phyloP scores from a whole-genome alignment of 2,329 filamentous ascomycete genomes.

The Penicillium sp. region DNA sequence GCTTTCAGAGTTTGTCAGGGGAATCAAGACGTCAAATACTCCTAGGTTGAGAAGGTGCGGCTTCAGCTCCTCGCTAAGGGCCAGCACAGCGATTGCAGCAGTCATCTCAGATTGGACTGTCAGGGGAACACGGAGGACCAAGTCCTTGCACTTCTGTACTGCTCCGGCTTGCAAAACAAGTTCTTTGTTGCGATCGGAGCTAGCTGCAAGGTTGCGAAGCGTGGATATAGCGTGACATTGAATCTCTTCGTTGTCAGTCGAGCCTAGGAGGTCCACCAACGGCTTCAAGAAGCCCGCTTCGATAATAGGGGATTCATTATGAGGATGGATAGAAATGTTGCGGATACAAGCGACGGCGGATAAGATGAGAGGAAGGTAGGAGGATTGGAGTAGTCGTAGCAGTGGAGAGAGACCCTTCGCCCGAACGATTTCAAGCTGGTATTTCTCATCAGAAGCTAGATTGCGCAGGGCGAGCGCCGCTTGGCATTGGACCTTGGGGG shows the following conservation, averaged over 20 bases:
- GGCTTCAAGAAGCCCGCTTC: slow-evolving; percentile 95
- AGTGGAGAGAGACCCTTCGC: slow-evolving; percentile 82
- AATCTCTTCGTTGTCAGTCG: slow-evolving; percentile 97
- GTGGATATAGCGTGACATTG: slow-evolving; percentile 99
- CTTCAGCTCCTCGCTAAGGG: slow-evolving; percentile 93
- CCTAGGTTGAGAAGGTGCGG: slow-evolving; percentile 84
- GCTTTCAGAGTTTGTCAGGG: slow-evolving; percentile 88
- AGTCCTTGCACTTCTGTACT: slow-evolving; percentile 96
- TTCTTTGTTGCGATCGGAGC: slow-evolving; percentile 96
- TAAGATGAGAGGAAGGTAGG: slow-evolving; percentile 90
- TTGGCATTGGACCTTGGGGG: slow-evolving; percentile 96
- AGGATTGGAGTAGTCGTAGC: slow-evolving; percentile 86
- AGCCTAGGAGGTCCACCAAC: slow-evolving; percentile 87
- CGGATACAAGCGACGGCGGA: slow-evolving; percentile 97
- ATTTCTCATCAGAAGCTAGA: slow-evolving; percentile 95
- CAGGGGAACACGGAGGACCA: slow-evolving; percentile 88
- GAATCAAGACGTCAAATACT: slow-evolving; percentile 94
- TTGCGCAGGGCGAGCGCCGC: slow-evolving; percentile 92
- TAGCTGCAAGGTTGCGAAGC: slow-evolving; percentile 89
- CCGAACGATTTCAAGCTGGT: slow-evolving; percentile 95
- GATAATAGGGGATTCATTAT: slow-evolving; percentile 98
- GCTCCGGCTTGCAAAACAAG: slow-evolving; percentile 95
- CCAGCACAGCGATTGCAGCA: slow-evolving; percentile 94
- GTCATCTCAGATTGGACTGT: slow-evolving; percentile 99
- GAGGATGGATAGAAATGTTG: slow-evolving; percentile 96